These are phyloP conservation scores for Primulina eburnea DNA, from an alignment of 257 asterid species.

Conservation along the genomic window DNA sequence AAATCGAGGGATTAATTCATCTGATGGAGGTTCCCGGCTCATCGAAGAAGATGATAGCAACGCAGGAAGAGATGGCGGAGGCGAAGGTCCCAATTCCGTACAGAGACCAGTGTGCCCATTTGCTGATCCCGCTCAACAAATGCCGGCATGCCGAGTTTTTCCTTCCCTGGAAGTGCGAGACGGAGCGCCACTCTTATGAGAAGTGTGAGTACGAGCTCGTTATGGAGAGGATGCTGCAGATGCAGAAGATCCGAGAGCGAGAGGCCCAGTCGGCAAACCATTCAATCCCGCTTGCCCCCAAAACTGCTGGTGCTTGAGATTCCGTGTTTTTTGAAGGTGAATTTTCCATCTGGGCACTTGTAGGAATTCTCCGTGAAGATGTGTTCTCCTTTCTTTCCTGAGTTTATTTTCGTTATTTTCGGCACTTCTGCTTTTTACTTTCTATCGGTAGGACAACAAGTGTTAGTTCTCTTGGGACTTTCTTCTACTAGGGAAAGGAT, in stretches of 20 bases:
- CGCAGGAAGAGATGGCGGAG: constrained; percentile 81
- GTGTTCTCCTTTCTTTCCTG: neutral
- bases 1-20: constrained; percentile 12
- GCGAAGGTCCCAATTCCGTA: constrained; percentile 75
- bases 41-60: constrained; percentile 94
- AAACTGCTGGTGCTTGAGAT: constrained; percentile 65
- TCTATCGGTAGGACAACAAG: neutral
- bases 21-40: constrained; percentile 87
- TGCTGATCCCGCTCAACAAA: constrained; percentile 82
- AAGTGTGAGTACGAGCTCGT: constrained; percentile 96
- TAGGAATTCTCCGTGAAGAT: neutral
- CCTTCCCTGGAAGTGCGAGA: constrained; percentile 93
- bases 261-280: constrained; percentile 49
- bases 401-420: neutral
- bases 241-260: constrained; percentile 95
- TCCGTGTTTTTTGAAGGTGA: constrained; percentile 35
- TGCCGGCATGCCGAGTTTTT: constrained; percentile 84
- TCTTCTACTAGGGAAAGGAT: no score
- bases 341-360: neutral
- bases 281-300: constrained; percentile 64
- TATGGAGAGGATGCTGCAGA: constrained; percentile 97
- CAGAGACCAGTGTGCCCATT: constrained; percentile 95
- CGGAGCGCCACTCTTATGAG: constrained; percentile 78
- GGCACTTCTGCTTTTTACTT: neutral
- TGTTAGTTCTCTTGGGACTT: neutral